Conservation (phyloP, 176 grass and related monocot species). For the Neostapfia colusana region DNA sequence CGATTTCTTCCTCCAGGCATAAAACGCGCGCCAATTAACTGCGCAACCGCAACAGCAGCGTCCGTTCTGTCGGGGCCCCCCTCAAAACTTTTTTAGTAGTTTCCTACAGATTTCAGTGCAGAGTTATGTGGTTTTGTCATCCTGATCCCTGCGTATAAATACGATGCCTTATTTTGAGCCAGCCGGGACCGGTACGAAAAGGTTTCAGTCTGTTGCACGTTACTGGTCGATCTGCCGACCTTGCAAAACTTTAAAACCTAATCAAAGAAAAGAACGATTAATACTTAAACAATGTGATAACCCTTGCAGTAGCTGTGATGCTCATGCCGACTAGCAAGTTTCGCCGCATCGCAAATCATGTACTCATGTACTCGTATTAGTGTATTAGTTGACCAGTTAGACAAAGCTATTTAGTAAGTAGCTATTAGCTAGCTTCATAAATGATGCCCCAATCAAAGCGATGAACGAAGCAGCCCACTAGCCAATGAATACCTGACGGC, state of each 20-base stretch:
- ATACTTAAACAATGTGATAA: not conserved
- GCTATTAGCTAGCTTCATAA: conserved; percentile 16
- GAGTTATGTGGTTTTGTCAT: not conserved
- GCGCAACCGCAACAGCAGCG: conserved; percentile 9
- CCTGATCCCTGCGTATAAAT: not conserved
- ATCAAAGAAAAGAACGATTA: not conserved
- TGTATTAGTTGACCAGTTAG: conserved; percentile 37
- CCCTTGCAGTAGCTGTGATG: conserved; percentile 8
- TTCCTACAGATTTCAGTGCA: conserved; percentile 28
- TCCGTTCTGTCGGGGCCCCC: conserved; percentile 10
- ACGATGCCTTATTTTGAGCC: not conserved
- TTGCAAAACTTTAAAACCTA: not conserved
- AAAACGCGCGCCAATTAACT: not conserved
- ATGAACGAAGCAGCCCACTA: not conserved
- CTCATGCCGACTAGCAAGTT: not conserved
- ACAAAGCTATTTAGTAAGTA: not conserved
- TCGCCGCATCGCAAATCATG: conserved; percentile 27
- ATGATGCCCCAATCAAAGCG: conserved; percentile 23
- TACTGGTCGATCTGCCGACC: conserved; percentile 11
- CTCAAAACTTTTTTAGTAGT: not conserved
- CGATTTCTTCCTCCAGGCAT: not conserved
- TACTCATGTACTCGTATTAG: not conserved
- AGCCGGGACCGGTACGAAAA: not conserved
- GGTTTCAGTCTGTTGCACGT: not conserved
- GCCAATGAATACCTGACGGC: conserved; percentile 23